Evolutionary conservation across 768 basidiomycete genomes (phyloP), one percentile per base, ranked within the genome.

Genomic region (Strobilomyces dryophilus): DNA sequence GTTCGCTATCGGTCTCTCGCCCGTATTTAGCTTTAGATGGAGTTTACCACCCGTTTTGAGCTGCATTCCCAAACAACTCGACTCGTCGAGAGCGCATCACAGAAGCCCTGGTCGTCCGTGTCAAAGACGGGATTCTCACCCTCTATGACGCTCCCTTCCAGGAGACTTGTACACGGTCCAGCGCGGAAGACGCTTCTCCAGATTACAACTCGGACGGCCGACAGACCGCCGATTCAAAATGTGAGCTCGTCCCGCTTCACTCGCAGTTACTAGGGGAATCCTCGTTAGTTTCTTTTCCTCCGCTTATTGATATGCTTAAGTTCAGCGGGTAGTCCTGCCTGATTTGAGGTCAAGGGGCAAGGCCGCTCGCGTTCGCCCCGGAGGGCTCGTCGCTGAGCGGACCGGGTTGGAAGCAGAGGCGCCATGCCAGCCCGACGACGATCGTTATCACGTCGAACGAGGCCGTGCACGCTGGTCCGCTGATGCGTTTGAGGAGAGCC

Each of bases 251-350:
- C 83, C 84, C 81, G 74, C 81, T 87, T 85, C 85, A 84, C 85
- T 86, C 81, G 82, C 84, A 82, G 85, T 83, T 86, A 86, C 85
- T 85, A 83, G 78, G 83, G 85, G 82, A 87, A 86, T 85, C 85
- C 84, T 84, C 80, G 85, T 87, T 87, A 85, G 83, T 87, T 87
- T 85, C 85, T 87, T 87, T 86, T 86, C 85, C 85, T 86, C 84
- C 80, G 80, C 85, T 87, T 85, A 85, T 84, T 87, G 82, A 86
- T 86, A 85, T 85, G 84, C 85, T 86, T 85, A 86, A 86, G 82
- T 86, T 85, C 82, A 84, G 84, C 79, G 81, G 84, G 85, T 85
- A 85, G 77, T 83, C 83, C 82, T 82, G 79, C 82, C 81, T 82
- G 83, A 85, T 85, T 80, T 83, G 84, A 86, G 84, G 82, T 15